Evolutionary conservation across 2,329 filamentous ascomycete genomes (phyloP).

Genomic region (Ophiostoma sp.): DNA sequence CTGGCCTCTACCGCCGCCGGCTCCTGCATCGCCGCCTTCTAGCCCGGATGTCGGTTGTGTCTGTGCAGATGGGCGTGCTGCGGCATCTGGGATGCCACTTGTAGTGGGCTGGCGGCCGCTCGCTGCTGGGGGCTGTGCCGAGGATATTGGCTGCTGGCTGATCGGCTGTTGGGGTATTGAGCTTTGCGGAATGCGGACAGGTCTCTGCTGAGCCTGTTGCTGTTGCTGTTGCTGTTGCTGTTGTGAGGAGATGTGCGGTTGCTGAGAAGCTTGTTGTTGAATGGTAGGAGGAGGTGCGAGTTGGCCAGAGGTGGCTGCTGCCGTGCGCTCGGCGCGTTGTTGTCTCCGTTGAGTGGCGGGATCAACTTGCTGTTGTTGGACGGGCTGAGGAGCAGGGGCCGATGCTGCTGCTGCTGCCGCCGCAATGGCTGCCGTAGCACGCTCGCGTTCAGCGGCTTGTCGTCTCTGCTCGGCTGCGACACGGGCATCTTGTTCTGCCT

Average conservation of each 20-base stretch:
- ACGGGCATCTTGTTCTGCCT: slow-evolving; percentile 58
- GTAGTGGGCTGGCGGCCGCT: neutral
- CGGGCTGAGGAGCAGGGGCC: slow-evolving; percentile 30
- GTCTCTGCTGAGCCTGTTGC: slow-evolving; percentile 18
- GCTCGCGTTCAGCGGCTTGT: slow-evolving; percentile 45
- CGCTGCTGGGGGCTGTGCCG: neutral
- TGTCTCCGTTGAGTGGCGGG: slow-evolving; percentile 39
- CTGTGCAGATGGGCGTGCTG: slow-evolving; percentile 2
- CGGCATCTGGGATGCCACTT: neutral
- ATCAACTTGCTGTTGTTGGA: slow-evolving; percentile 37
- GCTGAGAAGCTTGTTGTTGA: slow-evolving; percentile 21
- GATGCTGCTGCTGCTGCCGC: slow-evolving; percentile 37
- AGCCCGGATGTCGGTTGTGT: neutral
- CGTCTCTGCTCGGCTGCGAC: slow-evolving; percentile 55
- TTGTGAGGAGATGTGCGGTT: slow-evolving; percentile 25
- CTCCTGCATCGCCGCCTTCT: slow-evolving; percentile 38
- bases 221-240: slow-evolving; percentile 6
- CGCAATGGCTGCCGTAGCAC: slow-evolving; percentile 53
- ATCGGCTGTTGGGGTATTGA: slow-evolving; percentile 10
- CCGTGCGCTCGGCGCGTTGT: slow-evolving; percentile 36
- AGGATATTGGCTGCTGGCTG: neutral
- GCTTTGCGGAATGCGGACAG: slow-evolving; percentile 20
- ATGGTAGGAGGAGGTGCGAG: slow-evolving; percentile 20
- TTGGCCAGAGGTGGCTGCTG: slow-evolving; percentile 26
- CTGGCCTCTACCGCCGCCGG: slow-evolving; percentile 38